Evolutionary conservation across 108 stramenopile species (phyloP).

Genomic region (Stephanodiscus triporus): DNA sequence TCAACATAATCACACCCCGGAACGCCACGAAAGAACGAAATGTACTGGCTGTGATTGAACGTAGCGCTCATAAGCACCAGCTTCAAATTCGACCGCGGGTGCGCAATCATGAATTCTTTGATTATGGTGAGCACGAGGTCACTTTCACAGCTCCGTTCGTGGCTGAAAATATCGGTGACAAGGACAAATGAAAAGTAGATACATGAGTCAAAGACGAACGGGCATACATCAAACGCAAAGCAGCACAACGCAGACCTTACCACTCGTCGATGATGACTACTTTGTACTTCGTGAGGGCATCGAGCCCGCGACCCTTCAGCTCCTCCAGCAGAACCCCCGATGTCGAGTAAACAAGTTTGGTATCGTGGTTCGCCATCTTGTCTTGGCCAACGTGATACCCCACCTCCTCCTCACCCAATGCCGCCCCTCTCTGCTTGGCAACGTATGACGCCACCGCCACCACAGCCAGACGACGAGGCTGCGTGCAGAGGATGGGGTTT

Average conservation of each 20-base stretch:
- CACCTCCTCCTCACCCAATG: conserved; percentile 48
- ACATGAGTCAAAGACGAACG: not conserved
- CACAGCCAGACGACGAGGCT: conserved; percentile 53
- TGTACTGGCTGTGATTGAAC: conserved; percentile 46
- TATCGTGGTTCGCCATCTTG: conserved; percentile 5
- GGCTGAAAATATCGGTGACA: not conserved
- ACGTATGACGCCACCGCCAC: conserved; percentile 50
- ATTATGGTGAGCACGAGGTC: conserved; percentile 47
- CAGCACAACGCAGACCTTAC: not conserved
- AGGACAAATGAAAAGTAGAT: not conserved
- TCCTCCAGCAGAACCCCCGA: conserved; percentile 57
- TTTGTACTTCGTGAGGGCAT: conserved; percentile 46
- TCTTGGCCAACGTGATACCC: conserved; percentile 61
- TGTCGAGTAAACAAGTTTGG: conserved; percentile 45
- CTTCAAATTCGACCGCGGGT: conserved; percentile 29
- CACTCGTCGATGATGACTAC: conserved; percentile 57
- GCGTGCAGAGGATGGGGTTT: conserved; percentile 49
- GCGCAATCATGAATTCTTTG: conserved; percentile 40
- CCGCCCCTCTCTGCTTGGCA: conserved; percentile 27
- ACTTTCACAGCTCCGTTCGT: conserved; percentile 47
- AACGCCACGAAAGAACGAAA: conserved; percentile 34
- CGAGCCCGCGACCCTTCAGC: conserved; percentile 38
- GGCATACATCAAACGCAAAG: not conserved
- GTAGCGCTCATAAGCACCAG: conserved; percentile 56
- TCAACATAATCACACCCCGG: conserved; percentile 49